Percentiles rank a stretch among this genome's conserved stretches.
These are phyloP conservation scores for Schwanniomyces yamadae DNA, from an alignment of 805 yeast species.

Conservation along the genomic window DNA sequence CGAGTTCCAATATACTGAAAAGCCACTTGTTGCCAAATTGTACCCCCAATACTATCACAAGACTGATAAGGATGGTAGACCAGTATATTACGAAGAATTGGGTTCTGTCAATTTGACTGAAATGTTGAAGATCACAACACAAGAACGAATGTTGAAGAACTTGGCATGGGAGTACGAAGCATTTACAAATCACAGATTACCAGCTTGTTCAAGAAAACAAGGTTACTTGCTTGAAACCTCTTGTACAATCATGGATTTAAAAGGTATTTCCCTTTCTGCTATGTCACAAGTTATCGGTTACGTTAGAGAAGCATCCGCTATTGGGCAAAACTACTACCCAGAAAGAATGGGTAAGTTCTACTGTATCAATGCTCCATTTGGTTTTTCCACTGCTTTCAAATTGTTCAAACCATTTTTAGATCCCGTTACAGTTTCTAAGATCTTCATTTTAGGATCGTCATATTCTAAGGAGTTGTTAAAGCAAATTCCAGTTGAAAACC, in stretches of 20 bases:
- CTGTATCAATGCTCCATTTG: constrained; percentile 95
- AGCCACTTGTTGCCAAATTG: constrained; percentile 80
- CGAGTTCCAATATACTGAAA: constrained; percentile 92
- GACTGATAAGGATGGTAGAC: constrained; percentile 96
- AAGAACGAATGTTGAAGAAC: constrained; percentile 94
- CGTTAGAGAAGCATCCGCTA: constrained; percentile 88
- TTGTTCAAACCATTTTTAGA: constrained; percentile 92
- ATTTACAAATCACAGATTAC: constrained; percentile 77
- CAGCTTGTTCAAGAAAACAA: constrained; percentile 87
- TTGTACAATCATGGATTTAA: constrained; percentile 92
- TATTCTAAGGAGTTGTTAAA: constrained; percentile 81
- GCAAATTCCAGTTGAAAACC: constrained; percentile 91
- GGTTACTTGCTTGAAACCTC: constrained; percentile 88
- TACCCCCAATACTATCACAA: constrained; percentile 98
- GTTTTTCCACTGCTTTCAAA: constrained; percentile 91
- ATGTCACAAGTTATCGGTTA: constrained; percentile 84
- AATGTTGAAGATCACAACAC: constrained; percentile 90
- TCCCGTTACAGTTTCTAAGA: constrained; percentile 95
- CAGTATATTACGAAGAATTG: constrained; percentile 89
- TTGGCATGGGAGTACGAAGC: constrained; percentile 98
- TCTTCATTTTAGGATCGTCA: constrained; percentile 77
- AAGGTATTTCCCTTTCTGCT: constrained; percentile 83
- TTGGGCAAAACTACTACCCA: constrained; percentile 97
- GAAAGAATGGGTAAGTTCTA: constrained; percentile 99
- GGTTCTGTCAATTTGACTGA: constrained; percentile 87